Base-by-base conservation (phyloP, 495 filamentous ascomycete species). In the Aspergillus affinis region DNA sequence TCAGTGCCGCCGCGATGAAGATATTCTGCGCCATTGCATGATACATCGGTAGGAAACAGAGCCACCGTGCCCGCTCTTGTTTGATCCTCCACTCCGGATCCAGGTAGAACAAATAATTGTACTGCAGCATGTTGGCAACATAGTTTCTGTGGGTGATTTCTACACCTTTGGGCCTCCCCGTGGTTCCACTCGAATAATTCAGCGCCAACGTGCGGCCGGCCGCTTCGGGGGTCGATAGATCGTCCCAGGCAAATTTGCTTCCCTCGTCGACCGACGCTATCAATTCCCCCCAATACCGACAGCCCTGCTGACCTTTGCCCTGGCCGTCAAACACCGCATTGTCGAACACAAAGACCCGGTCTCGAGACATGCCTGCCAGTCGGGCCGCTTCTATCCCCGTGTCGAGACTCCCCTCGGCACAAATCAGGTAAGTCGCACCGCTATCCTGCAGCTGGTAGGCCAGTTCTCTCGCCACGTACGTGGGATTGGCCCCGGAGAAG, bases 151-250 rank as follows among this genome's bases (percentile, higher is more conserved):
- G 91, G 15, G 86, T 82, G 61, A 94, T 86, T 70, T 89, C 86
- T 23, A 93, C 91, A 21, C 91, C 91, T 68, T 95, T 96, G 15
- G 91, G 88, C 6, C 90, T 77, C 4, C 91, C 91, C 0, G 91
- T 95, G 8, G 91, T 96, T 3, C 91, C 91, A 52, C 80, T 84
- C 55, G 80, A 85, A 72, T 92, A 92, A 64, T 91, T 91, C 55
- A 93, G 78, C 74, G 78, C 78, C 2, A 82, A 75, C 15, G 81
- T 82, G 6, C 69, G 75, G 36, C 69, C 68, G 2, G 74, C 69
- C 36, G 72, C 60, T 53, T 78, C 77, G 6, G 65, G 72, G 54
- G 67, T 78, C 2, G 59, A 54, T 9, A 82, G 63, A 0, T 68
- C 60, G 0, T 78, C 73, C 77, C 80, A 84, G 15, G 65, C 65